Evolutionary conservation across 352 stramenopile genomes (phyloP).

Genomic region (Globisporangium recalcitrans): DNA sequence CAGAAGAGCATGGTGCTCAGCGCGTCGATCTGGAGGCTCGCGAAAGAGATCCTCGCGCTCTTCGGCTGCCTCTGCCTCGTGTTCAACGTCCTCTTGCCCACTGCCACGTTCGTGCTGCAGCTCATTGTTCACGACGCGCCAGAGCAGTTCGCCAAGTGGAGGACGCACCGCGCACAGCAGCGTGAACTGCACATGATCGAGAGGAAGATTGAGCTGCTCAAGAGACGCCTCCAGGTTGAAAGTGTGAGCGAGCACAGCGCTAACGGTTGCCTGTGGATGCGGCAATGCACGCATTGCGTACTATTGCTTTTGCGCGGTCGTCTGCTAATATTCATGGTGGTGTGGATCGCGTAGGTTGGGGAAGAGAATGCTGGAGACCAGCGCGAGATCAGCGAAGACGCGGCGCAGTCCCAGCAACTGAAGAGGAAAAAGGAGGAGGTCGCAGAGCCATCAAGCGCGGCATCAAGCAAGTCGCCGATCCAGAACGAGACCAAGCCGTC

Average conservation of each 20-base stretch:
- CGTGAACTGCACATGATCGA: constrained; percentile 32
- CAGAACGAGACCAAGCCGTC: neutral
- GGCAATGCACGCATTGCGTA: neutral
- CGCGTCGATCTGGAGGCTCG: constrained; percentile 16
- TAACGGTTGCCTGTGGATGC: neutral
- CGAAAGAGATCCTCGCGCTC: constrained; percentile 35
- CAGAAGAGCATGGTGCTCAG: neutral
- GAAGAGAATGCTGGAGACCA: neutral
- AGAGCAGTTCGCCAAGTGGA: constrained; percentile 34
- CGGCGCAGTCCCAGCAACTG: neutral
- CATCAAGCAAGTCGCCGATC: neutral
- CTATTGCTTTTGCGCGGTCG: neutral
- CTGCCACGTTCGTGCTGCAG: constrained; percentile 24
- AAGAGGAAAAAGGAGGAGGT: neutral
- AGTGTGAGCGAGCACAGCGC: neutral
- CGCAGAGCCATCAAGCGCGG: neutral
- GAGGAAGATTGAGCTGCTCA: constrained; percentile 21
- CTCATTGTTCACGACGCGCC: constrained; percentile 28
- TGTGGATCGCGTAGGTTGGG: neutral
- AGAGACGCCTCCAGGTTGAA: neutral
- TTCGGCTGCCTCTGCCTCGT: constrained; percentile 43
- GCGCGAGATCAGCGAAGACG: neutral
- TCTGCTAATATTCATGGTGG: neutral
- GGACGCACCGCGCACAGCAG: constrained; percentile 33
- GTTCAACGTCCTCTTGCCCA: constrained; percentile 34